Evolutionary conservation across 2,329 filamentous ascomycete genomes (phyloP).

Genomic region (Venturia asperata): DNA sequence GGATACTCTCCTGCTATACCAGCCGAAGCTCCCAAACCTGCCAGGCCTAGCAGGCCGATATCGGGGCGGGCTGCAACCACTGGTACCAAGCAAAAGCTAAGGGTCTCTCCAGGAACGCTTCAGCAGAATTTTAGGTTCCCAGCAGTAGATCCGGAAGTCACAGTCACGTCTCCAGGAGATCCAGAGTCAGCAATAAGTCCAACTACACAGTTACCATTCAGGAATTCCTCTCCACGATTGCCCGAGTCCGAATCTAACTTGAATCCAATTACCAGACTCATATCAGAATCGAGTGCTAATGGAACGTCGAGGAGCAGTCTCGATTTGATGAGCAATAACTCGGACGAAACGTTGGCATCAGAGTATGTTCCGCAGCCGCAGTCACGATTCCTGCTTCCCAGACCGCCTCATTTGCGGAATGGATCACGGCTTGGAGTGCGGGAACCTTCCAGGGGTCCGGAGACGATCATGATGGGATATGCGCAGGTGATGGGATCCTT

Average conservation of each 20-base stretch:
- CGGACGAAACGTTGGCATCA: conserved; percentile 83
- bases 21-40: conserved; percentile 13
- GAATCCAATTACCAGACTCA: conserved; percentile 58
- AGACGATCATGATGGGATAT: conserved; percentile 96
- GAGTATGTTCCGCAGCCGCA: conserved; percentile 59
- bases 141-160: conserved; percentile 24
- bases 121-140: conserved; percentile 53
- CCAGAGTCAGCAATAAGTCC: conserved; percentile 21
- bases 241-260: conserved; percentile 38
- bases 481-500: conserved; percentile 91
- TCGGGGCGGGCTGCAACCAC: conserved; percentile 20
- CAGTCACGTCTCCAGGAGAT: neutral
- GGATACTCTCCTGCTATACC: neutral
- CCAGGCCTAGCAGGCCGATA: neutral
- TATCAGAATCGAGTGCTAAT: conserved; percentile 69
- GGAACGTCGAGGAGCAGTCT: conserved; percentile 84
- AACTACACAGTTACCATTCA: conserved; percentile 22
- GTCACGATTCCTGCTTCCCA: conserved; percentile 30
- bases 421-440: conserved; percentile 24
- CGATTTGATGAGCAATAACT: conserved; percentile 92
- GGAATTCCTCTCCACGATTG: conserved; percentile 28
- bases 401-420: conserved; percentile 17
- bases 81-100: conserved; percentile 29
- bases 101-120: conserved; percentile 37
- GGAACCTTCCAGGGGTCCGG: conserved; percentile 46